These are phyloP conservation scores for Pugionium cornutum DNA, from an alignment of 345 rosid genomes.

Conservation along the genomic window DNA sequence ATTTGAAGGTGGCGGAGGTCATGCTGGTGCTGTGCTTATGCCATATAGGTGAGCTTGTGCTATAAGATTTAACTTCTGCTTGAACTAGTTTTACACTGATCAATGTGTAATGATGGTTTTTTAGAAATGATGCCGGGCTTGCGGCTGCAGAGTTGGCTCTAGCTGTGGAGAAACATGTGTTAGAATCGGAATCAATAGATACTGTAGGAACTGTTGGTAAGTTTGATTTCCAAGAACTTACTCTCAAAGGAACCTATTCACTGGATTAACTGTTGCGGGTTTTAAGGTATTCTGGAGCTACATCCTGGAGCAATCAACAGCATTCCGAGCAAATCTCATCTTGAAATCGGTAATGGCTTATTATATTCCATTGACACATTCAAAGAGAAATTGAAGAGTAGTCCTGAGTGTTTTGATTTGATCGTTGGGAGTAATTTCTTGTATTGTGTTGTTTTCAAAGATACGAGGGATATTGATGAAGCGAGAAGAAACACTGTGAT, in stretches of 20 bases:
- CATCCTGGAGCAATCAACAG: conserved; percentile 98
- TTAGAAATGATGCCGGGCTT: conserved; percentile 93
- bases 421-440: conserved; percentile 5
- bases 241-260: conserved; percentile 14
- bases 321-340: conserved; percentile 91
- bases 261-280: not conserved
- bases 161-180: conserved; percentile 85
- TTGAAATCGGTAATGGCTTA: conserved; percentile 71
- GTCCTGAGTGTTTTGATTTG: conserved; percentile 3
- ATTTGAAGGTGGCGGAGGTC: conserved; percentile 94
- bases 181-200: conserved; percentile 83
- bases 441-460: conserved; percentile 40
- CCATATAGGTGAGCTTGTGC: conserved; percentile 61
- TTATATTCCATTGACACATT: not conserved
- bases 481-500: conserved; percentile 71
- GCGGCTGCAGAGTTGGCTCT: conserved; percentile 93
- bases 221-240: conserved; percentile 16
- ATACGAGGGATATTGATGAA: conserved; percentile 89
- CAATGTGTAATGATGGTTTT: not conserved
- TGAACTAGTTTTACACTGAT: conserved; percentile 1
- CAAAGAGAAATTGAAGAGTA: not conserved
- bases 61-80: not conserved
- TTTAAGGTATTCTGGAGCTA: conserved; percentile 72
- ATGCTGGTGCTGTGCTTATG: conserved; percentile 95
- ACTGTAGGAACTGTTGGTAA: conserved; percentile 96